Evolutionary conservation across 2,329 filamentous ascomycete genomes (phyloP).

Genomic region (Tolypocladium amazonense): DNA sequence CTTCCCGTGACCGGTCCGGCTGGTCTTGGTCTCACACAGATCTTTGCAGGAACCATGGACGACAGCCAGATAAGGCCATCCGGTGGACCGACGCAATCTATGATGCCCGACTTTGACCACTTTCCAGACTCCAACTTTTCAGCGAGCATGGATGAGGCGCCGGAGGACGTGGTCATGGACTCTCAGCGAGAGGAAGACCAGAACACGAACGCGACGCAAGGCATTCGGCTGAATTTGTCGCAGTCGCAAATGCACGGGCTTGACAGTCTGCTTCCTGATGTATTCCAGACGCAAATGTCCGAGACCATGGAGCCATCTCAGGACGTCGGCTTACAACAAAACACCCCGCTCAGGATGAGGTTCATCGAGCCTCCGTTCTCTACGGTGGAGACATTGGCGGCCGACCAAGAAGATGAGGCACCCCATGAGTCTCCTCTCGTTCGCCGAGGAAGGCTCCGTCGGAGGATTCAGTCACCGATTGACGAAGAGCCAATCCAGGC

Average conservation of each 20-base stretch:
- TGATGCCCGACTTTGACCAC: conserved; percentile 46
- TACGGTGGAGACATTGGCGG: conserved; percentile 59
- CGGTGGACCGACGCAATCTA: conserved; percentile 28
- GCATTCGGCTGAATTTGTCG: conserved; percentile 44
- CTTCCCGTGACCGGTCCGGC: conserved; percentile 50
- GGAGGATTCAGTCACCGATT: conserved; percentile 22
- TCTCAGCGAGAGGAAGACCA: conserved; percentile 28
- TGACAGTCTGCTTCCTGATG: conserved; percentile 41
- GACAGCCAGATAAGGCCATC: conserved; percentile 35
- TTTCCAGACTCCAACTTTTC: conserved; percentile 52
- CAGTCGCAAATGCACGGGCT: conserved; percentile 51
- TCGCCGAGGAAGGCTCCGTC: conserved; percentile 44
- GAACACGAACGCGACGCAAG: conserved; percentile 25
- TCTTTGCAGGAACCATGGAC: conserved; percentile 84
- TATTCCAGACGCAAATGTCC: conserved; percentile 49
- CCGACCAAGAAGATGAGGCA: conserved; percentile 25
- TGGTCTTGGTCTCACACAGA: conserved; percentile 72
- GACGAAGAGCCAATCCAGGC: conserved; percentile 1
- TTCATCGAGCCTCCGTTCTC: conserved; percentile 56
- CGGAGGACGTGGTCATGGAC: conserved; percentile 41
- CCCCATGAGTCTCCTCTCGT: conserved; percentile 55
- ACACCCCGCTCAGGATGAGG: conserved; percentile 58
- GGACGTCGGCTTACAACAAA: conserved; percentile 65
- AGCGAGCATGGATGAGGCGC: conserved; percentile 42
- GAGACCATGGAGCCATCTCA: conserved; percentile 69